Evolutionary conservation across 345 rosid species (phyloP).

Genomic region (Boechera divaricarpa): DNA sequence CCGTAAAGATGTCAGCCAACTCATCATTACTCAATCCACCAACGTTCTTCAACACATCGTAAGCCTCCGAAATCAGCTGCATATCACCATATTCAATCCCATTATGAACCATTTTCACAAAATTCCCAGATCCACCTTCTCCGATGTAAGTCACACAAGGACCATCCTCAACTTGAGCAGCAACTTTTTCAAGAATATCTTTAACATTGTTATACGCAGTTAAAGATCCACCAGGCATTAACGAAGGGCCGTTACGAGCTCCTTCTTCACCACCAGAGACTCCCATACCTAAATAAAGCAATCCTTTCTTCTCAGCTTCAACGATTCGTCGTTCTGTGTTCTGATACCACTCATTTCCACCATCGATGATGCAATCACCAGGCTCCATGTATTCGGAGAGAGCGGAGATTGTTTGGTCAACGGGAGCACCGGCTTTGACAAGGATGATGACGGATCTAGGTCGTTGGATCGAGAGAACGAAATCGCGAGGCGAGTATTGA

Average conservation of each 20-base stretch:
- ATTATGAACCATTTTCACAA: constrained; percentile 97
- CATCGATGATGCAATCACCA: constrained; percentile 90
- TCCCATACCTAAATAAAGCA: constrained; percentile 93
- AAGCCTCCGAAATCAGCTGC: constrained; percentile 95
- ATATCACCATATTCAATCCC: constrained; percentile 98
- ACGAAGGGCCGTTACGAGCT: constrained; percentile 86
- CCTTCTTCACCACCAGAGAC: constrained; percentile 98
- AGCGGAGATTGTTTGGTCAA: constrained; percentile 82
- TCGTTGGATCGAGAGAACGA: constrained; percentile 78
- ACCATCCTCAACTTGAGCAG: constrained; percentile 95
- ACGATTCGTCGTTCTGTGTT: constrained; percentile 82
- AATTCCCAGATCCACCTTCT: constrained; percentile 93
- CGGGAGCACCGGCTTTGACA: constrained; percentile 93
- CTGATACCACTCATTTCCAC: constrained; percentile 95
- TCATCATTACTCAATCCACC: constrained; percentile 73
- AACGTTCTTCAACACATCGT: constrained; percentile 86
- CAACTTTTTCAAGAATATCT: constrained; percentile 76
- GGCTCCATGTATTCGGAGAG: constrained; percentile 77
- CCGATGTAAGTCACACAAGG: constrained; percentile 96
- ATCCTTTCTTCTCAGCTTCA: constrained; percentile 58
- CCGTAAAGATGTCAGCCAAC: constrained; percentile 66
- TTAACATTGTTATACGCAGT: constrained; percentile 73
- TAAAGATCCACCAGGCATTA: constrained; percentile 98
- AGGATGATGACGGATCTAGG: constrained; percentile 95
- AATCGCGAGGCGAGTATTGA: constrained; percentile 75